Evolutionary conservation across 768 basidiomycete species (phyloP).

Genomic region (Kondoa malvinella): DNA sequence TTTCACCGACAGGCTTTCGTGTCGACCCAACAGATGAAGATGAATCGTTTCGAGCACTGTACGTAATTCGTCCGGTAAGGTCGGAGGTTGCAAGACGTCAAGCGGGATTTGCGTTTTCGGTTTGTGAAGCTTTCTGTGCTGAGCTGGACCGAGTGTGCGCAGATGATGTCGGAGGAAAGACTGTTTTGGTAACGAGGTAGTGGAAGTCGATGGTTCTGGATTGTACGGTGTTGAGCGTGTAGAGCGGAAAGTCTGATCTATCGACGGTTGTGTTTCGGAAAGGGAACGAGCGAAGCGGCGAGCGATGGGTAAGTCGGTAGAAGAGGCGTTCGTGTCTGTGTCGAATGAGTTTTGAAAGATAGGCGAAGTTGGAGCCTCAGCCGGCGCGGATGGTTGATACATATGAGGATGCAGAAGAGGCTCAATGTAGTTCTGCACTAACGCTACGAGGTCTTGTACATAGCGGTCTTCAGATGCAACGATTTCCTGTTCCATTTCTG

Average conservation of each 20-base stretch:
- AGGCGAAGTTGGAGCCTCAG: neutral
- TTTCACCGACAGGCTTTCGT: constrained; percentile 65
- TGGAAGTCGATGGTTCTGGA: neutral
- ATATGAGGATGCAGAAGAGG: constrained; percentile 22
- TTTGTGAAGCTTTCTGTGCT: constrained; percentile 18
- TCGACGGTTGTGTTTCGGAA: constrained; percentile 1
- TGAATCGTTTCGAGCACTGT: constrained; percentile 73
- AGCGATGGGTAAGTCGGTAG: constrained; percentile 17
- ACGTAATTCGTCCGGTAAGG: constrained; percentile 71
- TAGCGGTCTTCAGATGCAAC: constrained; percentile 29
- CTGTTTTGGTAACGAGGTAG: neutral
- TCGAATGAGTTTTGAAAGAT: neutral
- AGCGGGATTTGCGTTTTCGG: constrained; percentile 33
- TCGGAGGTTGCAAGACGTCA: constrained; percentile 51
- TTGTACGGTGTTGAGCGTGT: neutral
- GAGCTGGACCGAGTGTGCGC: constrained; percentile 10
- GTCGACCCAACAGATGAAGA: constrained; percentile 71
- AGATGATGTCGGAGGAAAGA: constrained; percentile 17
- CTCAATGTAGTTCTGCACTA: constrained; percentile 24
- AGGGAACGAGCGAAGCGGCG: constrained; percentile 10
- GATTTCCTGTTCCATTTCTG: too few species aligned
- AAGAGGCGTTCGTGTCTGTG: constrained; percentile 1
- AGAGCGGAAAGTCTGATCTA: neutral
- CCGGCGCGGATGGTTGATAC: neutral
- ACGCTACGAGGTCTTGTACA: constrained; percentile 24